These are phyloP conservation scores for Copromyces sp. DNA, from an alignment of 495 filamentous ascomycete genomes.

Conservation along the genomic window DNA sequence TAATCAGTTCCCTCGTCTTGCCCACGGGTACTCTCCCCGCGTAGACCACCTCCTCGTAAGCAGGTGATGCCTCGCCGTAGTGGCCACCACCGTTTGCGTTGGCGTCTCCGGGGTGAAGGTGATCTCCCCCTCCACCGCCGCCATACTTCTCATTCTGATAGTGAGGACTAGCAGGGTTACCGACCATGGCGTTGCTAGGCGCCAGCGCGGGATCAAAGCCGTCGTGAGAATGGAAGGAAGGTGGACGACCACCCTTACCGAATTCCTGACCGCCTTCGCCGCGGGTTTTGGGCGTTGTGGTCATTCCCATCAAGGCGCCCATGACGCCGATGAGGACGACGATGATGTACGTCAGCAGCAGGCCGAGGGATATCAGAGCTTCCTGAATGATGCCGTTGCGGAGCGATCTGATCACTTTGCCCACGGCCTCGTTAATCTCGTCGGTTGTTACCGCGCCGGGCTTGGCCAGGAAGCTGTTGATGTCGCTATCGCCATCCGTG, in stretches of 20 bases:
- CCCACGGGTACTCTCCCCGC: slow-evolving; percentile 15
- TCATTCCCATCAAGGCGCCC: slow-evolving; percentile 48
- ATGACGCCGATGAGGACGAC: slow-evolving; percentile 62
- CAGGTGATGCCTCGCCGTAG: not conserved
- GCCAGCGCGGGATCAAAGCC: not conserved
- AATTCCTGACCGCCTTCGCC: slow-evolving; percentile 39
- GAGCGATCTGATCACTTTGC: slow-evolving; percentile 52
- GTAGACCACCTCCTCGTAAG: slow-evolving; percentile 13
- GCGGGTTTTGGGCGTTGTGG: slow-evolving; percentile 39
- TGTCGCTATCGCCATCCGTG: slow-evolving; percentile 43
- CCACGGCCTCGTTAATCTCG: slow-evolving; percentile 68
- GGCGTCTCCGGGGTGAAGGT: too few species aligned
- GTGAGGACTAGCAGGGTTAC: not conserved
- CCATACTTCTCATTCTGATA: not conserved
- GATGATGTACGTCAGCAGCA: slow-evolving; percentile 67
- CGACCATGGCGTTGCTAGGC: not conserved
- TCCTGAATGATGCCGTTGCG: slow-evolving; percentile 56
- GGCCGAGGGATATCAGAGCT: slow-evolving; percentile 59
- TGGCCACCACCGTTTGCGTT: too few species aligned
- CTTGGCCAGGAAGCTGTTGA: slow-evolving; percentile 65
- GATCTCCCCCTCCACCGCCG: not conserved
- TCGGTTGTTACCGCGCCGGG: slow-evolving; percentile 59
- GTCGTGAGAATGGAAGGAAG: not conserved
- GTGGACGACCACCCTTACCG: not conserved
- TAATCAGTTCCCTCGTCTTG: slow-evolving; percentile 3